Evolutionary conservation across 352 stramenopile species (phyloP).

Genomic region (Phytophthora ohioensis): DNA sequence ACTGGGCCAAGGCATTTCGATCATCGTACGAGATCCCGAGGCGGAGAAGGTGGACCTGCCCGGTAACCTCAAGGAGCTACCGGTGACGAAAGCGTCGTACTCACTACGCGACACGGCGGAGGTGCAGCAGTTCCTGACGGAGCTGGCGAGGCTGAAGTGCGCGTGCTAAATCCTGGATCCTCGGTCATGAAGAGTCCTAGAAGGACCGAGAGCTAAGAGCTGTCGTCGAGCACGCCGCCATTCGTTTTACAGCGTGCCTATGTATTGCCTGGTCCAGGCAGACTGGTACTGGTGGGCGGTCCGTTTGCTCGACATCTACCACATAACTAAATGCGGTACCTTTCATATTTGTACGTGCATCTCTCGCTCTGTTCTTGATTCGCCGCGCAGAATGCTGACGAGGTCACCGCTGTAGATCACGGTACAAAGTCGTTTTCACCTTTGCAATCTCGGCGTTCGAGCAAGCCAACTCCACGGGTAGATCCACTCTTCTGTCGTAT

Average conservation of each 20-base stretch:
- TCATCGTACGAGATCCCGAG: slow-evolving; percentile 69
- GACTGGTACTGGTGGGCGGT: slow-evolving; percentile 17
- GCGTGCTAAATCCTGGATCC: slow-evolving; percentile 37
- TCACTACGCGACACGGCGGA: slow-evolving; percentile 66
- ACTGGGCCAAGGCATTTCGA: slow-evolving; percentile 61
- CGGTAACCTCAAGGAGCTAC: slow-evolving; percentile 54
- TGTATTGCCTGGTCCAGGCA: slow-evolving; percentile 15
- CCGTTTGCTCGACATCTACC: slow-evolving; percentile 27
- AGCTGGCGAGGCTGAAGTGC: slow-evolving; percentile 53
- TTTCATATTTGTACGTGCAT: slow-evolving; percentile 34
- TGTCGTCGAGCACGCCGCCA: slow-evolving; percentile 15
- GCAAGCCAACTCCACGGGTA: too few relatives aligned
- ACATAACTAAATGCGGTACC: slow-evolving; percentile 36
- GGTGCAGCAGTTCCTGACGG: slow-evolving; percentile 66
- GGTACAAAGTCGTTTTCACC: too few relatives aligned
- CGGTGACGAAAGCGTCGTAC: slow-evolving; percentile 61
- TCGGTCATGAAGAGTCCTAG: not conserved
- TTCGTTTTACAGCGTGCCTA: slow-evolving; percentile 17
- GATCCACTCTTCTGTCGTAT: too few relatives aligned
- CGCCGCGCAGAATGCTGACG: too few relatives aligned
- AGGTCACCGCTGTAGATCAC: too few relatives aligned
- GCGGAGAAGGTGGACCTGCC: slow-evolving; percentile 56
- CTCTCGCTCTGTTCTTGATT: slow-evolving; percentile 1
- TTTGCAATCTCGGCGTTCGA: too few relatives aligned
- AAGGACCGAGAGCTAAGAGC: slow-evolving; percentile 23